A percentile compares a stretch with the other conserved stretches of the same genome.
Conservation (phyloP, 2,329 filamentous ascomycete species). For the Pyricularia pennisetigena region DNA sequence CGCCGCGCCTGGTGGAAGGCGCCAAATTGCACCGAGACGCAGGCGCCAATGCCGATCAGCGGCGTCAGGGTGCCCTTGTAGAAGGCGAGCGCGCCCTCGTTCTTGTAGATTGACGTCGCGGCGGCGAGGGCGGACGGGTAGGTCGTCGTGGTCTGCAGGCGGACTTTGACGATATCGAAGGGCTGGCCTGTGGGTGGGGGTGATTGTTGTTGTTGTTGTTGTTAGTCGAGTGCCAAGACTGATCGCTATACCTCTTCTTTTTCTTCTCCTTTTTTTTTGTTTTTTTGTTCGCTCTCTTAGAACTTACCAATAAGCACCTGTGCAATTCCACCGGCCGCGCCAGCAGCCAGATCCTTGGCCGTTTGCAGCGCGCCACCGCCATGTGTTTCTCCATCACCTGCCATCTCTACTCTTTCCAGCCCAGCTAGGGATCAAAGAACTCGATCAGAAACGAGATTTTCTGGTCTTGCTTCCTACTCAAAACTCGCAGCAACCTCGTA, state of each 20-base stretch:
- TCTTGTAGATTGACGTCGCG: conserved; percentile 73
- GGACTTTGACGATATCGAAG: conserved; percentile 94
- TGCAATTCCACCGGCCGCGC: conserved; percentile 83
- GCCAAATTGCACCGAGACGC: conserved; percentile 96
- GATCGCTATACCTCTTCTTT: not conserved
- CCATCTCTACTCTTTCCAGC: conserved; percentile 3
- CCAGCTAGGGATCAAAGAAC: not conserved
- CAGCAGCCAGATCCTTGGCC: conserved; percentile 83
- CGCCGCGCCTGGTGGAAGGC: conserved; percentile 91
- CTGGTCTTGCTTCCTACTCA: not conserved
- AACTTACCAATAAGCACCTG: conserved; percentile 87
- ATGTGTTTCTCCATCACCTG: conserved; percentile 24
- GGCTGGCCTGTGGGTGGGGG: conserved; percentile 40
- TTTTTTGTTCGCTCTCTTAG: not conserved
- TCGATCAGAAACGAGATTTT: not conserved
- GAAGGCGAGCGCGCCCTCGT: conserved; percentile 84
- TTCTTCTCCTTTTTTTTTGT: not conserved
- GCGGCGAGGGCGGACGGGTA: conserved; percentile 75
- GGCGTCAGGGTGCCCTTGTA: conserved; percentile 98
- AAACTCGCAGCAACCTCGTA: not conserved
- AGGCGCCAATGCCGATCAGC: conserved; percentile 90
- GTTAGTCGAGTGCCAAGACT: not conserved
- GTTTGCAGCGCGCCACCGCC: conserved; percentile 42
- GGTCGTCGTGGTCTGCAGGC: conserved; percentile 77
- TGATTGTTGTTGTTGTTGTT: conserved; percentile 2